Evolutionary conservation across 2,329 filamentous ascomycete genomes (phyloP).

Genomic region (Stagonosporopsis tanaceti): DNA sequence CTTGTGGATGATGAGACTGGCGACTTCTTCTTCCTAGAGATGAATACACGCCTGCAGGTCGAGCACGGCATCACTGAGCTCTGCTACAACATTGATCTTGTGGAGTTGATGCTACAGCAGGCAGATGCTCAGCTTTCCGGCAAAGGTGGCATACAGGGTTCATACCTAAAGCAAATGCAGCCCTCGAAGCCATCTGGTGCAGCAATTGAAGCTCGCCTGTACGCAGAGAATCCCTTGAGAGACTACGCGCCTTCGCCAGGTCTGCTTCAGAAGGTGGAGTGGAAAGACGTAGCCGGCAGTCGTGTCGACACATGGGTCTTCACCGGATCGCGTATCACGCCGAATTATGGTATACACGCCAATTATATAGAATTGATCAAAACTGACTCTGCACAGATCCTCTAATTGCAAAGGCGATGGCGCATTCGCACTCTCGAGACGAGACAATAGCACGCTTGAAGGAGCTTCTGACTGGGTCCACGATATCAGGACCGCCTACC

Average conservation of each 20-base stretch:
- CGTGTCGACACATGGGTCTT: conserved; percentile 72
- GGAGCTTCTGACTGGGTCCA: conserved; percentile 54
- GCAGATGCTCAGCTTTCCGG: conserved; percentile 60
- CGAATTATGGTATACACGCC: conserved; percentile 60
- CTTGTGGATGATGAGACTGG: conserved; percentile 84
- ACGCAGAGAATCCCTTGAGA: conserved; percentile 66
- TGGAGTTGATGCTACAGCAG: conserved; percentile 64
- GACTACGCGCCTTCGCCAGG: conserved; percentile 68
- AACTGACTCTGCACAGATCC: conserved; percentile 52
- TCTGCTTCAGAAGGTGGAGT: conserved; percentile 64
- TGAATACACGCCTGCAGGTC: conserved; percentile 67
- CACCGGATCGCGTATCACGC: conserved; percentile 64
- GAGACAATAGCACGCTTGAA: conserved; percentile 57
- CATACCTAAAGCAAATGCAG: conserved; percentile 54
- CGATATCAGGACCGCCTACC: conserved; percentile 62
- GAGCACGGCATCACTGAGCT: conserved; percentile 67
- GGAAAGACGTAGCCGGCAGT: conserved; percentile 58
- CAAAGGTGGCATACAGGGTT: conserved; percentile 54
- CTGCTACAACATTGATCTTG: conserved; percentile 63
- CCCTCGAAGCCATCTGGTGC: conserved; percentile 54
- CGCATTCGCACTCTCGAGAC: conserved; percentile 54
- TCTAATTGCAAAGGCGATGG: conserved; percentile 67
- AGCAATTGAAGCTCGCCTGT: conserved; percentile 64
- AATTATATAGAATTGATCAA: neutral
- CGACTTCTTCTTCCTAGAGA: conserved; percentile 74